phyloP scores from a whole-genome alignment of 495 filamentous ascomycete genomes.

The Neurospora intermedia region DNA sequence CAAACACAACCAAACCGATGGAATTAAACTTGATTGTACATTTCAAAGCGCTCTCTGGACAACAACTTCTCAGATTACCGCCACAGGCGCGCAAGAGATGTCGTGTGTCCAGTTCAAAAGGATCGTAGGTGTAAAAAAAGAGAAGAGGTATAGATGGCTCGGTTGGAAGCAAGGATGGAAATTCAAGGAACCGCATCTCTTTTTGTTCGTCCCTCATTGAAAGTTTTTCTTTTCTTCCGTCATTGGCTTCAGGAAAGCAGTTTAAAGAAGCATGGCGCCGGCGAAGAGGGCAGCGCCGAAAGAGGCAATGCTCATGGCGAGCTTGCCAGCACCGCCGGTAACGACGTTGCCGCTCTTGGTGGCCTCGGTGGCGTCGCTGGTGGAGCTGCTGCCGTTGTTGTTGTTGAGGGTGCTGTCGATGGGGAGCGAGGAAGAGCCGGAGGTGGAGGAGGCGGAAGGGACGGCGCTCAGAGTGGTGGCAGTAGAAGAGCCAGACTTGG shows the following conservation, averaged over 20 bases:
- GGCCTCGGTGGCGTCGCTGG: neutral
- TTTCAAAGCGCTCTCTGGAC: neutral
- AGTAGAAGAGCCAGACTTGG: constrained; percentile 15
- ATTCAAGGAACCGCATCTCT: neutral
- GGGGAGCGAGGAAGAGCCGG: constrained; percentile 5
- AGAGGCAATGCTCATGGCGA: constrained; percentile 11
- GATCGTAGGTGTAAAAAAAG: neutral
- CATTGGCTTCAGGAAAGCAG: neutral
- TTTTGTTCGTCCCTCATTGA: neutral
- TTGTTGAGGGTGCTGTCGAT: constrained; percentile 1
- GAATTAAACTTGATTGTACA: neutral
- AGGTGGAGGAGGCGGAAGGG: neutral
- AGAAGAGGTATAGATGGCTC: constrained; percentile 1
- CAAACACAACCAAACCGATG: neutral
- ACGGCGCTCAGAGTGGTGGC: constrained; percentile 11
- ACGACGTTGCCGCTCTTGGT: neutral
- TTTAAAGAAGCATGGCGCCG: constrained; percentile 21
- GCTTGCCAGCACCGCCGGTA: constrained; percentile 16
- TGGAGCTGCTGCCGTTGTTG: neutral
- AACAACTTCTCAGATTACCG: neutral
- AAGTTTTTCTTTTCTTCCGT: neutral
- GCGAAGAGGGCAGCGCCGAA: constrained; percentile 19
- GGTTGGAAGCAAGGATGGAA: neutral
- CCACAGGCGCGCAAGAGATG: neutral
- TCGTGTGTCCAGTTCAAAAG: neutral